Evolutionary conservation across 2,329 filamentous ascomycete genomes (phyloP).

Genomic region (Gnomoniopsis sp.): DNA sequence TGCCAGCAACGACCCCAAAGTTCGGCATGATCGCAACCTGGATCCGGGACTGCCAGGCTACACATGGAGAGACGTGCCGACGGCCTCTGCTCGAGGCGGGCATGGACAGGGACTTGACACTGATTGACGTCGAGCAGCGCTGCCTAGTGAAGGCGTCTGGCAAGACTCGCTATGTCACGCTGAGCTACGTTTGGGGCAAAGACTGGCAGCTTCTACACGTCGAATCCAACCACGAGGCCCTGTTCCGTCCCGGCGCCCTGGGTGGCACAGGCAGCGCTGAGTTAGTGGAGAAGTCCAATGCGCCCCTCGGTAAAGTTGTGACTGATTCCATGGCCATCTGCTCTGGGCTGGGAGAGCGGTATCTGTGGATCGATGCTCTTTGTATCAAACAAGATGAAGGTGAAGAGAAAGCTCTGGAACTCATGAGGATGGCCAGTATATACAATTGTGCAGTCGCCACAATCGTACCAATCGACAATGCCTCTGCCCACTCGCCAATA

Average conservation of each 20-base stretch:
- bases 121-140: not conserved
- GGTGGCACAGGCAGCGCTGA: constrained; percentile 4
- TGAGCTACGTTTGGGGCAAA: constrained; percentile 28
- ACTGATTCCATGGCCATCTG: constrained; percentile 1
- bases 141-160: not conserved
- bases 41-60: not conserved
- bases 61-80: not conserved
- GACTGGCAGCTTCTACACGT: constrained; percentile 14
- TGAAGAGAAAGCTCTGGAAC: not conserved
- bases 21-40: not conserved
- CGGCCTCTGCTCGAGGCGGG: not conserved
- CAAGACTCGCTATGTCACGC: constrained; percentile 20
- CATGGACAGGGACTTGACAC: not conserved
- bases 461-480: not conserved
- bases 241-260: constrained; percentile 4
- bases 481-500: not conserved
- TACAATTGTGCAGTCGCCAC: not conserved
- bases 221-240: constrained; percentile 2
- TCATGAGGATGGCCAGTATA: not conserved
- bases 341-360: constrained; percentile 21
- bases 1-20: not conserved
- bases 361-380: constrained; percentile 31
- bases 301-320: constrained; percentile 13
- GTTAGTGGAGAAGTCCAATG: constrained; percentile 24
- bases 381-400: constrained; percentile 29